phyloP scores from a whole-genome alignment of 169 alveolate genomes.

The Plasmodium billcollinsi region DNA sequence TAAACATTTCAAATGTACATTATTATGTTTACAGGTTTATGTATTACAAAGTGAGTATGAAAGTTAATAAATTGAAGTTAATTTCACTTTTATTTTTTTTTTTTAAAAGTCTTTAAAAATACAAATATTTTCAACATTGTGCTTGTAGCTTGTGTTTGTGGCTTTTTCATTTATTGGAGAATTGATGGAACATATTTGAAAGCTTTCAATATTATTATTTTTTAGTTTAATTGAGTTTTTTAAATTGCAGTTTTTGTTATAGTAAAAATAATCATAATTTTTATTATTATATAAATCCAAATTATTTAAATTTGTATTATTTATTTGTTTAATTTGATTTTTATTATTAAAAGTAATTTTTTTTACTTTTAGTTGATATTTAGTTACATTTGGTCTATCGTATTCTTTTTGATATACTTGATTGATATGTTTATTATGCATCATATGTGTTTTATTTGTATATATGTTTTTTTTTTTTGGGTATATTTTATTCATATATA shows the following conservation, averaged over 20 bases:
- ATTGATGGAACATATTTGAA: conserved; percentile 56
- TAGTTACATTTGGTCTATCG: conserved; percentile 1
- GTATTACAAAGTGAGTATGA: neutral
- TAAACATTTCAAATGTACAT: neutral
- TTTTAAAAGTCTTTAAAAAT: conserved; percentile 47
- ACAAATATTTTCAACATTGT: conserved; percentile 46
- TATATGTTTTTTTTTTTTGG: too few species aligned
- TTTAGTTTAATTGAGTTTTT: conserved; percentile 15
- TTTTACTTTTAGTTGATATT: conserved; percentile 45
- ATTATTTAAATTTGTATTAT: conserved; percentile 3
- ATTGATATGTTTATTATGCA: conserved; percentile 3
- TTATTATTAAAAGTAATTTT: conserved; percentile 13
- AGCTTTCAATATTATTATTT: conserved; percentile 73
- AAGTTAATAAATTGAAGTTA: neutral
- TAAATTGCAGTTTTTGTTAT: conserved; percentile 16
- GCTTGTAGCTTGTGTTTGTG: conserved; percentile 17
- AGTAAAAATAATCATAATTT: neutral
- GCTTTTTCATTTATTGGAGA: conserved; percentile 7
- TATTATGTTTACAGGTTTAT: conserved; percentile 8
- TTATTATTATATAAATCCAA: neutral
- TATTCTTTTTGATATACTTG: neutral
- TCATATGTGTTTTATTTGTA: neutral
- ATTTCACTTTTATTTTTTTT: neutral
- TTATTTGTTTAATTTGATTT: conserved; percentile 9
- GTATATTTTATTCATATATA: too few species aligned